A percentile compares a stretch with the other conserved stretches of the same genome.
These are phyloP conservation scores for Ascoidea asiatica DNA, from an alignment of 805 yeast species.

Conservation along the genomic window DNA sequence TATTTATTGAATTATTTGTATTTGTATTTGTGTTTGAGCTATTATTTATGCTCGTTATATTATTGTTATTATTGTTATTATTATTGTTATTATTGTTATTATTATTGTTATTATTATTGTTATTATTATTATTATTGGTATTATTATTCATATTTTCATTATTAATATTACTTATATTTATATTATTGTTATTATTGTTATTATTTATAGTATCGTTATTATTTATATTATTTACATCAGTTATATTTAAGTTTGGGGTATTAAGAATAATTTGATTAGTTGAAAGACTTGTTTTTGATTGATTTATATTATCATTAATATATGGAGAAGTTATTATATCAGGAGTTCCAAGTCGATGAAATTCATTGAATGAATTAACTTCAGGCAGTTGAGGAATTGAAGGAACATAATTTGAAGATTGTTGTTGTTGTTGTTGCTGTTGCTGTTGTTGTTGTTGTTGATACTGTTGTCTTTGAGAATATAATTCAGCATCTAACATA, in stretches of 20 bases:
- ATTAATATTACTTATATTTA: background rate
- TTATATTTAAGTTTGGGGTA: too few relatives aligned
- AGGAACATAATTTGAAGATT: too few relatives aligned
- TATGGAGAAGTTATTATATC: background rate
- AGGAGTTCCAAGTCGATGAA: background rate
- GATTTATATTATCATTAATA: background rate
- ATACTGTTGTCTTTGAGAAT: background rate
- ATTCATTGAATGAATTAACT: conserved; percentile 14
- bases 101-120: background rate
- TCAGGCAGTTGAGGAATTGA: too few relatives aligned
- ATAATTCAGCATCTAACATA: background rate
- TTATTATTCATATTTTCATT: too few relatives aligned
- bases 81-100: background rate
- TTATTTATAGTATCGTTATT: background rate
- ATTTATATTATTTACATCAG: too few relatives aligned
- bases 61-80: background rate
- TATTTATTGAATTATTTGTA: too few relatives aligned
- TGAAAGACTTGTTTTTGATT: background rate
- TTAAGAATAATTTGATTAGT: too few relatives aligned
- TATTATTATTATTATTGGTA: background rate
- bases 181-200: background rate
- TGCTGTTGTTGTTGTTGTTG: too few relatives aligned
- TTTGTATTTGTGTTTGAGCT: background rate
- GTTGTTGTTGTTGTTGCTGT: conserved; percentile 9
- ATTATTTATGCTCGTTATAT: background rate